Percentiles rank a stretch among this genome's conserved stretches.
Evolutionary conservation across 805 yeast genomes (phyloP).

Genomic region (Yarrowia bubula): DNA sequence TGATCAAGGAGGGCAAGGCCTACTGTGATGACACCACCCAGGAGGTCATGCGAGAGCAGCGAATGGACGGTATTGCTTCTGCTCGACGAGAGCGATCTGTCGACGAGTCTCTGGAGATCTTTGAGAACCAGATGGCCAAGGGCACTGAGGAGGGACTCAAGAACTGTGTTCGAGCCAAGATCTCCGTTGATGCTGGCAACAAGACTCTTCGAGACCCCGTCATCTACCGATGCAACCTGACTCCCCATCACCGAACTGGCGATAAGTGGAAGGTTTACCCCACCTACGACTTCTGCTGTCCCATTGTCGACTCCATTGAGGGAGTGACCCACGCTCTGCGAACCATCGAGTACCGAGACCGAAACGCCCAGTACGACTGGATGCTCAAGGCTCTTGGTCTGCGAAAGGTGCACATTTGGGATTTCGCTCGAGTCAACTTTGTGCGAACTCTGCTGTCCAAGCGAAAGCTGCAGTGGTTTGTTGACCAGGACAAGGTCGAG

Average conservation of each 20-base stretch:
- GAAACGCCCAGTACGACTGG: conserved; percentile 98
- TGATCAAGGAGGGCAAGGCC: conserved; percentile 95
- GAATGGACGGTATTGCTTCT: conserved; percentile 95
- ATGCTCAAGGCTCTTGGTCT: conserved; percentile 74
- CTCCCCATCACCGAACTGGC: conserved; percentile 98
- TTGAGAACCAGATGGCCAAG: conserved; percentile 81
- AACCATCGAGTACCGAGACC: conserved; percentile 97
- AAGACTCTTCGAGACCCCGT: conserved; percentile 98
- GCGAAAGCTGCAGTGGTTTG: conserved; percentile 99
- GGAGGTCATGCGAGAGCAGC: conserved; percentile 96
- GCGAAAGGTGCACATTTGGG: conserved; percentile 96
- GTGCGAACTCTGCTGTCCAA: conserved; percentile 92
- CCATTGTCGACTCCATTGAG: conserved; percentile 90
- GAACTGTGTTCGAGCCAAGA: conserved; percentile 95
- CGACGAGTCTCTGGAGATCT: conserved; percentile 85
- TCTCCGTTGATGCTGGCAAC: conserved; percentile 85
- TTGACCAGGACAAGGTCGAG: conserved; percentile 78
- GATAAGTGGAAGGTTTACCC: conserved; percentile 93
- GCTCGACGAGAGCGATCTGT: conserved; percentile 88
- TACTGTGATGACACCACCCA: conserved; percentile 95
- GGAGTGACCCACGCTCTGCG: conserved; percentile 98
- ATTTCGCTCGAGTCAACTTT: conserved; percentile 95
- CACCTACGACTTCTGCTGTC: conserved; percentile 98
- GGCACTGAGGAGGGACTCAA: conserved; percentile 91
- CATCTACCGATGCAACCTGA: conserved; percentile 92